phyloP scores from a whole-genome alignment of 805 yeast species.

The Phaffomyces opuntiae region DNA sequence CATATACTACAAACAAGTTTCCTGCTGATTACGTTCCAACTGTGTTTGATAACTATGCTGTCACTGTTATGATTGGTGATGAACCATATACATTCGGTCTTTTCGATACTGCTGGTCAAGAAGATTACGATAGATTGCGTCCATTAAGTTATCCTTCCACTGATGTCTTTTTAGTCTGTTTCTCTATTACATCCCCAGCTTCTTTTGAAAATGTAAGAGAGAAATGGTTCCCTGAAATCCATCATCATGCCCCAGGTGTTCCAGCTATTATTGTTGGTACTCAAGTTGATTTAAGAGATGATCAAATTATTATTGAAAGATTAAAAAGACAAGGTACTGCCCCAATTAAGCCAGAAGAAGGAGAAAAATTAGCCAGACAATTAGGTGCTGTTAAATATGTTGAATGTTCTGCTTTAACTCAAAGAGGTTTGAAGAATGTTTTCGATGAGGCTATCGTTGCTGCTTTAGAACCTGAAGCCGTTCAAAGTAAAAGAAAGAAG shows the following conservation, averaged over 20 bases:
- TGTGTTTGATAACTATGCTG: slow-evolving; percentile 94
- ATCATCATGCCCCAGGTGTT: slow-evolving; percentile 96
- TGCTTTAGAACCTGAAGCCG: slow-evolving; percentile 93
- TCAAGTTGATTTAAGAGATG: slow-evolving; percentile 91
- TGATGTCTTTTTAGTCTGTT: slow-evolving; percentile 92
- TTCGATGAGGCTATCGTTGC: slow-evolving; percentile 98
- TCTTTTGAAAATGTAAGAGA: slow-evolving; percentile 96
- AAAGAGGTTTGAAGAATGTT: slow-evolving; percentile 94
- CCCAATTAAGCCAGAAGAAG: slow-evolving; percentile 81
- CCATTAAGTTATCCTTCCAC: slow-evolving; percentile 97
- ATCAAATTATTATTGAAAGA: slow-evolving; percentile 83
- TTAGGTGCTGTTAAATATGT: slow-evolving; percentile 93
- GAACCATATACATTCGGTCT: slow-evolving; percentile 97
- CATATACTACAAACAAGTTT: slow-evolving; percentile 93
- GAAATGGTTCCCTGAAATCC: slow-evolving; percentile 98
- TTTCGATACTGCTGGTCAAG: slow-evolving; percentile 98
- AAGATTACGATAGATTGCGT: slow-evolving; percentile 95
- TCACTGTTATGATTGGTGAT: slow-evolving; percentile 93
- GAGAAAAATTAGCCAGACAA: slow-evolving; percentile 90
- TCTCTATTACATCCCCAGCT: slow-evolving; percentile 94
- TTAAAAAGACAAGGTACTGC: slow-evolving; percentile 83
- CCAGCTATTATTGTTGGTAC: slow-evolving; percentile 97
- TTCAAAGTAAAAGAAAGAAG: slow-evolving; percentile 66
- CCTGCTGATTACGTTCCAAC: slow-evolving; percentile 99
- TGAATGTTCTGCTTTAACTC: slow-evolving; percentile 96